Evolutionary conservation across 2,329 filamentous ascomycete species (phyloP), one percentile per base, ranked within the genome.

Genomic region (Cordyceps tenuipes): DNA sequence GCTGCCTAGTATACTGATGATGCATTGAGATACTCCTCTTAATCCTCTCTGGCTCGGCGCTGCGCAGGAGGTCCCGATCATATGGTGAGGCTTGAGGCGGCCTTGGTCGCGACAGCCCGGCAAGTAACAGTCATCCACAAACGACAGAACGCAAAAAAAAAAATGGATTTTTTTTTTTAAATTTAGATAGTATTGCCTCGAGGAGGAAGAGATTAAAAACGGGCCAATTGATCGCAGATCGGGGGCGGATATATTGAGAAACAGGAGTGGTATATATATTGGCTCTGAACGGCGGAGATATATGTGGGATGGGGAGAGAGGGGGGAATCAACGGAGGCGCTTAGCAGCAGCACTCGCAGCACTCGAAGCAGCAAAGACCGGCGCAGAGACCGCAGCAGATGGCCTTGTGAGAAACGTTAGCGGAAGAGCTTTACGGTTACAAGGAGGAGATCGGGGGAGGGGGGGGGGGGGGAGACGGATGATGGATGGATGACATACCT

Each of bases 311-410:
- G 41, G 17, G 7, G 43, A 10, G n/a, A n/a, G 43, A n/a, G 43
- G 43, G 17, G 31, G n/a, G 17, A n/a, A 34, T 50, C 29, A 34
- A 50, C 17, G n/a, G n/a, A 3, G 44, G 36, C n/a, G 47, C 47
- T n/a, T 39, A 51, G 65, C 64, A 73, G 65, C 64, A 70, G 66
- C 70, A 68, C 23, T 68, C 66, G 53, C 63, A 61, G 60, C 64
- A 75, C 64, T 75, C 72, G 59, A 74, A 75, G 64, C 73, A 75
- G 64, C 71, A 73, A 4, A 75, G 67, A 23, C 73, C 73, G 6
- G 73, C 72, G 60, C 73, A 75, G 55, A 75, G 66, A 31, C 73
- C 73, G 59, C 73, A 76, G 68, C 73, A 75, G 52, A 75, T 64
- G 15, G 73, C 73, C 73, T 75, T 17, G 15, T 41, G 48, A 47